Evolutionary conservation across 2,329 filamentous ascomycete genomes (phyloP).

Genomic region (Pyrenophora seminiperda): DNA sequence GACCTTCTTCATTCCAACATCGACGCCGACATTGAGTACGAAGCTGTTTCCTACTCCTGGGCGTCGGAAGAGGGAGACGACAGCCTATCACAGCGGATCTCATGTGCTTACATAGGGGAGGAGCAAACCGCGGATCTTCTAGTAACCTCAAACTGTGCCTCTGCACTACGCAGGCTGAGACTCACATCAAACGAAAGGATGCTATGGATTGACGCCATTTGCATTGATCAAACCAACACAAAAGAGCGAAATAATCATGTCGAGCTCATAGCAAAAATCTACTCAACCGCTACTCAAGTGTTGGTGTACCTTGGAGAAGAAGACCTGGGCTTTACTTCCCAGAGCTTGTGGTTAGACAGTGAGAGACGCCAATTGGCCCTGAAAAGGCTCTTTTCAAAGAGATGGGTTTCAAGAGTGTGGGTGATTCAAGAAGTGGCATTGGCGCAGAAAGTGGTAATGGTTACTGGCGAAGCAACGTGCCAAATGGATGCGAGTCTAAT

Average conservation of each 20-base stretch:
- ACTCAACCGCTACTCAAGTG: constrained; percentile 15
- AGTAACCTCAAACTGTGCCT: constrained; percentile 19
- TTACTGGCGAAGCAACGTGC: constrained; percentile 12
- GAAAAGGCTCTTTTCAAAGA: constrained; percentile 13
- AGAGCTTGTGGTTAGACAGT: constrained; percentile 12
- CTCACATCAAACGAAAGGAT: constrained; percentile 4
- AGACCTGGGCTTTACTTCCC: constrained; percentile 11
- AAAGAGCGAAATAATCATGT: constrained; percentile 26
- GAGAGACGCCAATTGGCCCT: constrained; percentile 11
- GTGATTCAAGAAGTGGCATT: constrained; percentile 27
- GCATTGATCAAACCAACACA: constrained; percentile 22
- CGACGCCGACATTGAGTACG: constrained; percentile 19
- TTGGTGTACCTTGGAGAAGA: constrained; percentile 18
- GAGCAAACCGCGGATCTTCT: not conserved
- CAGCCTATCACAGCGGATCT: constrained; percentile 12
- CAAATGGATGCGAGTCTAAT: constrained; percentile 11
- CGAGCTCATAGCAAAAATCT: constrained; percentile 23
- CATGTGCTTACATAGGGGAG: constrained; percentile 15
- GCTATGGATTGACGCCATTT: constrained; percentile 25
- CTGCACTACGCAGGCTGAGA: constrained; percentile 17
- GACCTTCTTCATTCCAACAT: constrained; percentile 12
- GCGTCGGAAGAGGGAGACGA: constrained; percentile 21
- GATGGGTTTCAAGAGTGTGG: constrained; percentile 22
- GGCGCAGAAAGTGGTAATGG: constrained; percentile 16
- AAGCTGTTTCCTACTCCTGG: constrained; percentile 33